These are phyloP conservation scores for Phallus indusiatus DNA, from an alignment of 768 basidiomycete genomes.

Conservation along the genomic window DNA sequence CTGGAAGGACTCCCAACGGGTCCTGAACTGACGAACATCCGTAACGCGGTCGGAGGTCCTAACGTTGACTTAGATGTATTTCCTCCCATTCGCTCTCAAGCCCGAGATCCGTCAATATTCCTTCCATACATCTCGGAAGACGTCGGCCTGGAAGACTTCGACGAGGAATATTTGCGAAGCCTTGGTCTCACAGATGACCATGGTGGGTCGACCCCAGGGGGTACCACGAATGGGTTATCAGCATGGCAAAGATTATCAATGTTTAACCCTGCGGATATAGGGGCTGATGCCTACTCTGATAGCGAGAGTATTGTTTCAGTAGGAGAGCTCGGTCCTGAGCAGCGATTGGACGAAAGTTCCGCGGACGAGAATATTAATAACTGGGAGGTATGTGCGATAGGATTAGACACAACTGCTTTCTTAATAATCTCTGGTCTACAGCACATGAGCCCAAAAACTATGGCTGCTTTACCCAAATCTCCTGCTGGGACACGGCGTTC, in stretches of 20 bases:
- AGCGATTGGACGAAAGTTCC: slow-evolving; percentile 52
- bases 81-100: slow-evolving; percentile 84
- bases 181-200: slow-evolving; percentile 64
- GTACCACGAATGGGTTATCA: slow-evolving; percentile 12
- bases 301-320: slow-evolving; percentile 89
- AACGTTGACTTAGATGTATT: slow-evolving; percentile 89
- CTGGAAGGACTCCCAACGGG: slow-evolving; percentile 70
- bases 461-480: slow-evolving; percentile 88
- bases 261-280: slow-evolving; percentile 51
- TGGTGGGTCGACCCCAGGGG: slow-evolving; percentile 21
- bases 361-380: slow-evolving; percentile 82
- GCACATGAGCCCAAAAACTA: slow-evolving; percentile 96
- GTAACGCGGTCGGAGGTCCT: slow-evolving; percentile 56
- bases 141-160: slow-evolving; percentile 92
- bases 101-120: slow-evolving; percentile 74
- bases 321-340: slow-evolving; percentile 77
- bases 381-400: slow-evolving; percentile 70
- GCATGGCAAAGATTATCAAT: slow-evolving; percentile 83
- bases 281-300: slow-evolving; percentile 86
- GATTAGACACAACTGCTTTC: slow-evolving; percentile 17
- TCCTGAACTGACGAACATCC: slow-evolving; percentile 62
- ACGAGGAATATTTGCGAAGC: slow-evolving; percentile 92
- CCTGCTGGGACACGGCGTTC: slow-evolving; percentile 71
- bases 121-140: slow-evolving; percentile 89
- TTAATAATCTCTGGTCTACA: slow-evolving; percentile 21